phyloP scores from a whole-genome alignment of 2,329 filamentous ascomycete species.

The Trichoderma sp. region DNA sequence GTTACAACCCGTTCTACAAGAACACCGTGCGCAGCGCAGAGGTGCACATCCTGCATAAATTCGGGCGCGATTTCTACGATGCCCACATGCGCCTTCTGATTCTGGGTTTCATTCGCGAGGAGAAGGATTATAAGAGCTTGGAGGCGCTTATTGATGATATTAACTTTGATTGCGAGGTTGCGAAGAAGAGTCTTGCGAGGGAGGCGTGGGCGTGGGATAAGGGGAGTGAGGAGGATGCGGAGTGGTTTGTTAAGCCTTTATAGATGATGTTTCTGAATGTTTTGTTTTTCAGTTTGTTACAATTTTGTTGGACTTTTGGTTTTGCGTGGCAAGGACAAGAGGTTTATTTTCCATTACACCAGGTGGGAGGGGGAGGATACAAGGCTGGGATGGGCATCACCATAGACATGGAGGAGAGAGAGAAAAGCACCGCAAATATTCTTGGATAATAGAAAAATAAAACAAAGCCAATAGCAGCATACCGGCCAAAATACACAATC shows the following conservation, averaged over 20 bases:
- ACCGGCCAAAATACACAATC: neutral
- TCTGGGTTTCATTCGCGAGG: constrained; percentile 82
- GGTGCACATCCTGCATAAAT: constrained; percentile 81
- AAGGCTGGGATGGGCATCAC: neutral
- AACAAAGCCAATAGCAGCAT: neutral
- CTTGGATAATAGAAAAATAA: neutral
- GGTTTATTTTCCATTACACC: neutral
- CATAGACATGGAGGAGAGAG: neutral
- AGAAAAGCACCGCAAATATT: neutral
- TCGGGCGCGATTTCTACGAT: constrained; percentile 81
- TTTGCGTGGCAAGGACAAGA: neutral
- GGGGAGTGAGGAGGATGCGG: constrained; percentile 31
- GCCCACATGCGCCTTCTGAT: constrained; percentile 75
- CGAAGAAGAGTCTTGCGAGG: constrained; percentile 67
- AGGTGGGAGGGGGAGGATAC: neutral
- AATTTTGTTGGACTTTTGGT: neutral
- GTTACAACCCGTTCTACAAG: constrained; percentile 97
- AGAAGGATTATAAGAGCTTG: constrained; percentile 81
- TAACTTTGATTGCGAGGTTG: constrained; percentile 80
- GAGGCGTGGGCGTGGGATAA: constrained; percentile 54
- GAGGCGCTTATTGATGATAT: constrained; percentile 89
- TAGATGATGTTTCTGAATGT: constrained; percentile 11
- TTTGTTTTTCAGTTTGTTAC: neutral
- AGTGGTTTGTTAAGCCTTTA: constrained; percentile 40
- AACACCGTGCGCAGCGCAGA: constrained; percentile 84